These are phyloP conservation scores for Elymus sibiricus DNA, from an alignment of 176 grass and related monocot genomes.

Conservation along the genomic window DNA sequence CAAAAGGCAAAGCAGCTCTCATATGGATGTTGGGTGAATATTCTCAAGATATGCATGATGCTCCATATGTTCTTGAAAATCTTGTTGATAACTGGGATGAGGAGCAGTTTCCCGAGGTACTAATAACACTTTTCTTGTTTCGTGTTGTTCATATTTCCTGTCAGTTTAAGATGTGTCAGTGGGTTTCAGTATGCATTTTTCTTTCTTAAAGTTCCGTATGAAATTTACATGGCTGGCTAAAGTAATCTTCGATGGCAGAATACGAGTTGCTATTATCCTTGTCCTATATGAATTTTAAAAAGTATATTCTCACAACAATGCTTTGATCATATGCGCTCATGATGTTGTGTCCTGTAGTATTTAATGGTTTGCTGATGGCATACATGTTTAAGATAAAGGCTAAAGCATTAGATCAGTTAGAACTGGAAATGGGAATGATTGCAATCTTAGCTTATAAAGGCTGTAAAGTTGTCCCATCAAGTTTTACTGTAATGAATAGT, in stretches of 20 bases:
- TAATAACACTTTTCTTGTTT: conserved; percentile 10
- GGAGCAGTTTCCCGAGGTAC: conserved; percentile 83
- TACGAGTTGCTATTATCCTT: neutral
- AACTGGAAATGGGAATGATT: conserved; percentile 7
- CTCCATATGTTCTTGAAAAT: conserved; percentile 90
- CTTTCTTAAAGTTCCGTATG: neutral
- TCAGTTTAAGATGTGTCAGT: neutral
- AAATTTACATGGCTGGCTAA: conserved; percentile 3
- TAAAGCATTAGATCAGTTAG: conserved; percentile 3
- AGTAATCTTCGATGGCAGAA: neutral
- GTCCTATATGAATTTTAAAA: neutral
- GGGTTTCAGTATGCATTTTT: neutral
- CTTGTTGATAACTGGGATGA: conserved; percentile 96
- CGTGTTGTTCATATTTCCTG: neutral
- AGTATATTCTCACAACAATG: neutral
- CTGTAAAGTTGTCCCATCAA: neutral
- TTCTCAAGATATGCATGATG: conserved; percentile 96
- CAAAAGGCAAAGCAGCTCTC: conserved; percentile 94
- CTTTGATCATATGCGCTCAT: neutral
- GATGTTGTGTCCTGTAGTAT: neutral
- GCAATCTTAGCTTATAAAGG: neutral
- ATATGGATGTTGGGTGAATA: conserved; percentile 99
- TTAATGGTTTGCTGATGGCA: neutral
- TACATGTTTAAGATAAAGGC: conserved; percentile 12
- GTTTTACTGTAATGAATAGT: neutral